phyloP scores from a whole-genome alignment of 805 yeast genomes.

The Spathaspora boniae region DNA sequence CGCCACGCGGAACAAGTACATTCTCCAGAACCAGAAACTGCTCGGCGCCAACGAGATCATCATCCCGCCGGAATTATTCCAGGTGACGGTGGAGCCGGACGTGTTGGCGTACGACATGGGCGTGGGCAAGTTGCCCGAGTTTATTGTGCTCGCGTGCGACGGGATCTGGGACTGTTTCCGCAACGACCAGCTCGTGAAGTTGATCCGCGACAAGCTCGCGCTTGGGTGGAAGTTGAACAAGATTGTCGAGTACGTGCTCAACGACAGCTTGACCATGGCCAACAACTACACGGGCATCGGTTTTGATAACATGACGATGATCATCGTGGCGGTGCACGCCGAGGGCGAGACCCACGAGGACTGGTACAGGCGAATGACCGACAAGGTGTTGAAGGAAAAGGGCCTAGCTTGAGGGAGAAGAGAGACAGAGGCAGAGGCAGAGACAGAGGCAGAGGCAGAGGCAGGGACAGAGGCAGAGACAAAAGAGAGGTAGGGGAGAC shows the following conservation, averaged over 20 bases:
- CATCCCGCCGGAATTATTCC: constrained; percentile 42
- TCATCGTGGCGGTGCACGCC: constrained; percentile 59
- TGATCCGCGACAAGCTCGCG: constrained; percentile 56
- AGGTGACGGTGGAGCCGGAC: constrained; percentile 44
- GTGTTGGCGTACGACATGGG: constrained; percentile 33
- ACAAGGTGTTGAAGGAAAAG: constrained; percentile 27
- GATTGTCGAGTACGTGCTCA: constrained; percentile 56
- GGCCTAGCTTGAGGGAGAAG: constrained; percentile 10
- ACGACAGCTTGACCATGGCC: constrained; percentile 67
- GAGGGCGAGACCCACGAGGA: constrained; percentile 40
- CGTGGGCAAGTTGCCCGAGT: constrained; percentile 25
- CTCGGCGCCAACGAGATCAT: constrained; percentile 25
- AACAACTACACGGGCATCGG: constrained; percentile 75
- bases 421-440: too few species aligned
- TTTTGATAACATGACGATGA: constrained; percentile 76
- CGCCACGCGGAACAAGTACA: constrained; percentile 27
- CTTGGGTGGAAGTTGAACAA: constrained; percentile 57
- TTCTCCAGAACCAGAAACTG: constrained; percentile 17
- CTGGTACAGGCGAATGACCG: constrained; percentile 58
- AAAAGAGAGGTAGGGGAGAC: too few species aligned
- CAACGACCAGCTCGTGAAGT: constrained; percentile 49
- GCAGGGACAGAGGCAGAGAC: too few species aligned
- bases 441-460: too few species aligned
- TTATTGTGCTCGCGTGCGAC: constrained; percentile 41
- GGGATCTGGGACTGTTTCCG: constrained; percentile 51